A percentile compares a stretch with the other conserved stretches of the same genome.
Conservation (phyloP, 306 rosid genomes). For the Arachis stenosperma region DNA sequence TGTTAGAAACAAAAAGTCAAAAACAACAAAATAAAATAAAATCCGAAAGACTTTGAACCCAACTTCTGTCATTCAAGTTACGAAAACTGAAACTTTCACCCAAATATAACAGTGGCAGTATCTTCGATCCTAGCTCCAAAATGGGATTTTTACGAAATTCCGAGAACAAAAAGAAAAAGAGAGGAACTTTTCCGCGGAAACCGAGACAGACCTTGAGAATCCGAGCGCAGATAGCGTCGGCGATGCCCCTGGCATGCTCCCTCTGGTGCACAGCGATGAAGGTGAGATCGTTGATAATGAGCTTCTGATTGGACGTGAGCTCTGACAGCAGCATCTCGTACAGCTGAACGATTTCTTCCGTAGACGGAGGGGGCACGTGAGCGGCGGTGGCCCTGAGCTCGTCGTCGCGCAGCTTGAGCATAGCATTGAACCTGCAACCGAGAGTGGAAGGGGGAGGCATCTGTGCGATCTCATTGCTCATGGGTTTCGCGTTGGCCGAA, state of each 20-base stretch:
- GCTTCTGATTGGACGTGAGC: slow-evolving; percentile 77
- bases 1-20: neutral
- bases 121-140: slow-evolving; percentile 15
- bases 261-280: slow-evolving; percentile 82
- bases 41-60: slow-evolving; percentile 10
- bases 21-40: neutral
- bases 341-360: slow-evolving; percentile 75
- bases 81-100: slow-evolving; percentile 25
- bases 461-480: slow-evolving; percentile 60
- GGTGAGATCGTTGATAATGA: slow-evolving; percentile 93
- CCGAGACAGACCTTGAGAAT: slow-evolving; percentile 86
- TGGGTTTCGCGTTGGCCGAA: slow-evolving; percentile 38
- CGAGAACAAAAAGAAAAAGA: slow-evolving; percentile 2
- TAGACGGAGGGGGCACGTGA: slow-evolving; percentile 51
- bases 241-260: slow-evolving; percentile 89
- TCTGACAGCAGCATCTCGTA: slow-evolving; percentile 71
- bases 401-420: slow-evolving; percentile 77
- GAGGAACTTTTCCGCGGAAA: slow-evolving; percentile 45
- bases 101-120: slow-evolving; percentile 1
- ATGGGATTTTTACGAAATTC: slow-evolving; percentile 36
- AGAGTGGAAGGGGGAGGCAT: slow-evolving; percentile 63
- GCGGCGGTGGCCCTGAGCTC: slow-evolving; percentile 53
- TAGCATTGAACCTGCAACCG: slow-evolving; percentile 65
- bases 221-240: slow-evolving; percentile 80
- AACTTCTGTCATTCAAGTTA: slow-evolving; percentile 20